Evolutionary conservation across 1,139 yeast species (phyloP), one percentile per base, ranked within the genome.

Genomic region (Kodamaea sp.): DNA sequence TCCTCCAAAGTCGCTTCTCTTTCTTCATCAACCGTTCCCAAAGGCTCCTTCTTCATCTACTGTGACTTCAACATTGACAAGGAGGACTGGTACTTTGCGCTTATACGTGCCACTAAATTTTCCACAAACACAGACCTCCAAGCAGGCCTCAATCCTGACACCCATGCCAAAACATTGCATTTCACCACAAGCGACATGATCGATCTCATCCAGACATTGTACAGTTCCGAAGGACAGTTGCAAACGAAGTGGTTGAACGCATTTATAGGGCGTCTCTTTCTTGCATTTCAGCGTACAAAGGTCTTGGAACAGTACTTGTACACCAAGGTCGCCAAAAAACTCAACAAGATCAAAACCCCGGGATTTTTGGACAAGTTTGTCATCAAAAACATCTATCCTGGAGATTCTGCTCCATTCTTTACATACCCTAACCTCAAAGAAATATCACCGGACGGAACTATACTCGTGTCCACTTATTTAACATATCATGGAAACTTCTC

Each of bases 191-290:
- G 73, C 5, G 86, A 88, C 50, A 79, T 85, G 71, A 71, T 86
- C 42, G 78, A 76, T 35, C 63, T 89, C 44, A 85, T 88, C 34
- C 90, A 84, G 51, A 76, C 85, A 0, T 57, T 88, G 29, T 85
- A 88, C 50, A 80, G 95, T 2, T 77, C 90, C 0, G 95, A 86
- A 48, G 89, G 89, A 1, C 94, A 88, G 50, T 59, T 86, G 20
- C 84, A 86, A 25, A 80, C 95, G 0, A 79, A 87, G 52, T 92
- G 97, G 98, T 59, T 92, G 20, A 92, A 92, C 59, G 96, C 96
- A 0, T 47, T 90, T 6, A 50, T 86, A 9, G 97, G 97, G 0
- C 68, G 97, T 39, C 46, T 90, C 15, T 92, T 90, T 51, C 63
- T 92, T 22, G 77, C 89, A 0, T 61, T 86, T 12, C 89, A 88